Evolutionary conservation across 306 rosid species (phyloP), one percentile per base, ranked within the genome.

Genomic region (Cucurbita pepo): DNA sequence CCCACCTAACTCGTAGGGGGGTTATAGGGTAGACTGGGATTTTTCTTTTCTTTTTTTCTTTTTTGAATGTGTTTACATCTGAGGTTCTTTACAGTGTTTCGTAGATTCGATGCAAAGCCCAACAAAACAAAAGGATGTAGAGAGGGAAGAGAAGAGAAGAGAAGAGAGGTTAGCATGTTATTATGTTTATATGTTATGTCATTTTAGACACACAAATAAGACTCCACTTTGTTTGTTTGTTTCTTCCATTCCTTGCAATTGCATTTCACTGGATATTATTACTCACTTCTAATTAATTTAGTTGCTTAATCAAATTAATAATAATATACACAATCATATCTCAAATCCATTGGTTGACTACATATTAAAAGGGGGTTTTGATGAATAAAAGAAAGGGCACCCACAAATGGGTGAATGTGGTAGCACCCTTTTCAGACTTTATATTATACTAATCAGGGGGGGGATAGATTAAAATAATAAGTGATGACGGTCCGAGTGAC

Each of bases 71-170:
- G 12, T 54, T 36, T 72, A 63, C 52, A 78, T 81, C 77, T 78
- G 71, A 73, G 74, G 54, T 79, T 79, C 25, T 80, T 37, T 48
- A 84, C 85, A 82, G 81, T 82, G 80, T 69, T 66, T 72, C 71
- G 30, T 79, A 76, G 86, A 84, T 81, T 81, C 80, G 81, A 77
- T 40, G 80, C 80, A 63, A 86, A 47, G 67, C 59, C 10, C 38
- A 19, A 56, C 25, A 1, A 21, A 76, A 55, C 60, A 79, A 76
- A 77, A 64, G 25, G 25, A 25, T 1, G 25, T 25, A 25, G 25
- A 25, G 25, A 21, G 22, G 22, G 22, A 21, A 21, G 22, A 21
- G 22, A 21, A 21, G 22, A 21, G 22, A 21, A 21, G 22, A 21
- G 22, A 21, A 25, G 25, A 25, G 25, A 25, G 25, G 25, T 25